Conservation (phyloP, 768 basidiomycete species). For the Tricholoma furcatifolium region DNA sequence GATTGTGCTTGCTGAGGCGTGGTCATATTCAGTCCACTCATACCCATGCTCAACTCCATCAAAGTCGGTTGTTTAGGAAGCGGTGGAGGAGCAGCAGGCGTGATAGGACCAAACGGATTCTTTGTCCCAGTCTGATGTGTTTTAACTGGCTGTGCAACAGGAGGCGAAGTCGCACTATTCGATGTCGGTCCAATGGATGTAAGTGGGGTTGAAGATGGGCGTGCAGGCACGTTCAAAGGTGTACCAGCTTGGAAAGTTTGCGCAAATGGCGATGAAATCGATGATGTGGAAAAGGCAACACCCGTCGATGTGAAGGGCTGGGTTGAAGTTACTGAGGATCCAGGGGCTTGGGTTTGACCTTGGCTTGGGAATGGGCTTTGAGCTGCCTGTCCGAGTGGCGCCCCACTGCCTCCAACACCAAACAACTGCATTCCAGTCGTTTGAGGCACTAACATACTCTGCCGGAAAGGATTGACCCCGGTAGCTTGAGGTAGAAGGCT, state of each 20-base stretch:
- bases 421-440: slow-evolving; percentile 56
- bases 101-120: slow-evolving; percentile 90
- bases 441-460: slow-evolving; percentile 69
- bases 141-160: slow-evolving; percentile 62
- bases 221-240: slow-evolving; percentile 40
- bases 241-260: slow-evolving; percentile 18
- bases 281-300: slow-evolving; percentile 17
- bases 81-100: slow-evolving; percentile 52
- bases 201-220: slow-evolving; percentile 75
- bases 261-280: slow-evolving; percentile 22
- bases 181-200: slow-evolving; percentile 34
- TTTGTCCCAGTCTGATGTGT: slow-evolving; percentile 91
- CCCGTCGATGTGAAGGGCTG: slow-evolving; percentile 19
- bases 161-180: slow-evolving; percentile 35
- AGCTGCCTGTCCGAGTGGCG: slow-evolving; percentile 12
- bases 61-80: slow-evolving; percentile 79
- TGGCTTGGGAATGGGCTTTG: slow-evolving; percentile 16
- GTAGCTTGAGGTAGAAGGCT: slow-evolving; percentile 55
- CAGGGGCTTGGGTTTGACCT: slow-evolving; percentile 18
- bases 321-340: not conserved
- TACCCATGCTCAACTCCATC: slow-evolving; percentile 69
- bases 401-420: slow-evolving; percentile 25
- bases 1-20: slow-evolving; percentile 20
- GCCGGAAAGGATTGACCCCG: slow-evolving; percentile 81
- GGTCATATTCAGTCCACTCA: slow-evolving; percentile 22